Percentiles rank a stretch among this genome's conserved stretches.
Evolutionary conservation across 2,329 filamentous ascomycete genomes (phyloP).

Genomic region (Chalaropsis ovoidea): DNA sequence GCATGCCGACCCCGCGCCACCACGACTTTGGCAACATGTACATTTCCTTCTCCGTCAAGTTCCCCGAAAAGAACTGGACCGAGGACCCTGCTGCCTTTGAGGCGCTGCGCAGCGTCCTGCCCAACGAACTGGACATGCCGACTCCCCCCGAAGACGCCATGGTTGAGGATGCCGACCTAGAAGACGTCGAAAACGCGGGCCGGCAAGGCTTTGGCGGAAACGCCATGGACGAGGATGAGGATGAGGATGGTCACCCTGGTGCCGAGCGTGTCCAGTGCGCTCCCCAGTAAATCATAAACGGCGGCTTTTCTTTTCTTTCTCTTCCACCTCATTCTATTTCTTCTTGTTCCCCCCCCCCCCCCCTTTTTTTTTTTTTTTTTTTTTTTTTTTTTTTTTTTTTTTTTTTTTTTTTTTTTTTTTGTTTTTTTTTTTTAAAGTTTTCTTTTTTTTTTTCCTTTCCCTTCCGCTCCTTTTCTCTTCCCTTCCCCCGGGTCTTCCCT

Average conservation of each 20-base stretch:
- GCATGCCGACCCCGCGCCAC: conserved; percentile 92
- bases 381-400: conserved; percentile 1
- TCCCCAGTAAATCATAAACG: conserved; percentile 55
- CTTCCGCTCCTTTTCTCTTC: too few relatives aligned
- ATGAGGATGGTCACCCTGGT: conserved; percentile 63
- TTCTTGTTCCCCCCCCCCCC: background rate
- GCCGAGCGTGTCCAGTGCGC: conserved; percentile 78
- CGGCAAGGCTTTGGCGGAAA: conserved; percentile 55
- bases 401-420: conserved; percentile 11
- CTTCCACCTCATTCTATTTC: background rate
- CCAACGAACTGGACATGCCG: conserved; percentile 52
- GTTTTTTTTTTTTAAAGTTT: too few relatives aligned
- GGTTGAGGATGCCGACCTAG: conserved; percentile 79
- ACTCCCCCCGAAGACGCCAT: conserved; percentile 72
- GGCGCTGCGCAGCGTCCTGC: conserved; percentile 74
- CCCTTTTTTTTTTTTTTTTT: conserved; percentile 7
- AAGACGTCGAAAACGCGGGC: conserved; percentile 65
- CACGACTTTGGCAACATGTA: conserved; percentile 94
- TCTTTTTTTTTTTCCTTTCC: too few relatives aligned
- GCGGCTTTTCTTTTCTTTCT: conserved; percentile 13
- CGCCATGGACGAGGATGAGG: conserved; percentile 58
- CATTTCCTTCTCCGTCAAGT: conserved; percentile 95
- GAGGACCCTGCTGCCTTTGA: conserved; percentile 60
- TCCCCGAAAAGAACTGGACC: conserved; percentile 70
- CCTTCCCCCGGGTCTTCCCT: too few relatives aligned